Conservation (phyloP, 495 filamentous ascomycete species). For the Daldinia grandis region DNA sequence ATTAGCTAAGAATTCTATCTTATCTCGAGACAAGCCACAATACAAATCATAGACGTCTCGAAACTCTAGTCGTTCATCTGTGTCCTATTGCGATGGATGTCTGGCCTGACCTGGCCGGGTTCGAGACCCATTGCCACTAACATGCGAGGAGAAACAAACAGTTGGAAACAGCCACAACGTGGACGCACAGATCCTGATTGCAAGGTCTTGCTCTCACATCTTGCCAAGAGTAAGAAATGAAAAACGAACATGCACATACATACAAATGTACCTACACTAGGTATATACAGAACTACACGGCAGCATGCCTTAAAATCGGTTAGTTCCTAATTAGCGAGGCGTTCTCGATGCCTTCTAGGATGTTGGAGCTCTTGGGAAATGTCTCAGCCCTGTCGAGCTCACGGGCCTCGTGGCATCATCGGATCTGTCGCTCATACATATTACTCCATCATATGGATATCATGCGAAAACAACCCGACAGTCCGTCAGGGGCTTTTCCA, state of each 20-base stretch:
- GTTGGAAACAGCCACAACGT: background rate
- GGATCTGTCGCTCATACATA: conserved; percentile 34
- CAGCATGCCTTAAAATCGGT: conserved; percentile 2
- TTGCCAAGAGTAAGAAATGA: conserved; percentile 18
- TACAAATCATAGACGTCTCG: background rate
- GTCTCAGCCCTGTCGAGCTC: conserved; percentile 45
- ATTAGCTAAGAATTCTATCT: background rate
- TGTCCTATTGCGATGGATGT: background rate
- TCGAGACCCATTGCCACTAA: conserved; percentile 28
- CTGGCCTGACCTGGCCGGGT: background rate
- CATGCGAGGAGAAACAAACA: conserved; percentile 11
- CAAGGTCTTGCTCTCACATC: conserved; percentile 21
- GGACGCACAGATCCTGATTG: background rate
- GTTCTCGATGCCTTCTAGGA: conserved; percentile 16
- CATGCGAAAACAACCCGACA: conserved; percentile 37
- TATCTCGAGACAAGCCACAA: background rate
- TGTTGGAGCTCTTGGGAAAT: conserved; percentile 11
- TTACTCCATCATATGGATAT: conserved; percentile 41
- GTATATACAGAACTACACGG: background rate
- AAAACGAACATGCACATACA: background rate
- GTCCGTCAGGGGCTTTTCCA: conserved; percentile 25
- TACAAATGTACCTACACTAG: background rate
- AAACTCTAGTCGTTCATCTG: background rate
- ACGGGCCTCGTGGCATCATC: conserved; percentile 18
- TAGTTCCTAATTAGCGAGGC: conserved; percentile 7